Percentiles rank a stretch among this genome's conserved stretches.
These are phyloP conservation scores for Fusarium continuum DNA, from an alignment of 2,329 filamentous ascomycete genomes.

Conservation along the genomic window DNA sequence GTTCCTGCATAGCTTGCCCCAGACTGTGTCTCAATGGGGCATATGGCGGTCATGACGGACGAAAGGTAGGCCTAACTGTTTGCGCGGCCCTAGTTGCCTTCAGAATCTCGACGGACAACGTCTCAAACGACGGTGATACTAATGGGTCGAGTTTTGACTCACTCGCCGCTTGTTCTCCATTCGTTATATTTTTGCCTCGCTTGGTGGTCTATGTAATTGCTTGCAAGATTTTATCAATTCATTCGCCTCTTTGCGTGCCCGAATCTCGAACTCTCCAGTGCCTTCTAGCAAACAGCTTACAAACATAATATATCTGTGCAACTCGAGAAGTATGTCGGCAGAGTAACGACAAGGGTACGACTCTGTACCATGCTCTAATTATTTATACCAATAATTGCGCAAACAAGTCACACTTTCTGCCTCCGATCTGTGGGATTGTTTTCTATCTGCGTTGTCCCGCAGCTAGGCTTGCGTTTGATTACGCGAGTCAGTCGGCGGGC, in stretches of 20 bases:
- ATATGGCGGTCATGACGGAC: slow-evolving; percentile 29
- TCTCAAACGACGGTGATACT: neutral
- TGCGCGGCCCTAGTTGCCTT: slow-evolving; percentile 23
- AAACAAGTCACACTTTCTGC: slow-evolving; percentile 5
- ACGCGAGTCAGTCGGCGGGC: neutral
- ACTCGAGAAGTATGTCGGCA: slow-evolving; percentile 3
- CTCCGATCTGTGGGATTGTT: neutral
- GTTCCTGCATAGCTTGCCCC: slow-evolving; percentile 23
- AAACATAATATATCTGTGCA: slow-evolving; percentile 13
- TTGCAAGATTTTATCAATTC: neutral
- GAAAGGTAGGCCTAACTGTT: slow-evolving; percentile 25
- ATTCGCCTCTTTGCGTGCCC: slow-evolving; percentile 15
- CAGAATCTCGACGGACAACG: neutral
- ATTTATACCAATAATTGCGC: neutral
- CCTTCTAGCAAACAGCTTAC: neutral
- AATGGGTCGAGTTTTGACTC: slow-evolving; percentile 11
- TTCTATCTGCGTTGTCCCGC: neutral
- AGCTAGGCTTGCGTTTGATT: neutral
- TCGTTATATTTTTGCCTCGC: neutral
- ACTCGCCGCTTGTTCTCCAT: neutral
- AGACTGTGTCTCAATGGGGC: neutral
- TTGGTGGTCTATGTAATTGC: neutral
- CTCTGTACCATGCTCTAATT: neutral
- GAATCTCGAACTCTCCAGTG: neutral
- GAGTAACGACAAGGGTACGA: slow-evolving; percentile 1